Percentiles rank a stretch among this genome's conserved stretches.
phyloP scores from a whole-genome alignment of 306 rosid genomes.

The Pterocarpus macrocarpus region DNA sequence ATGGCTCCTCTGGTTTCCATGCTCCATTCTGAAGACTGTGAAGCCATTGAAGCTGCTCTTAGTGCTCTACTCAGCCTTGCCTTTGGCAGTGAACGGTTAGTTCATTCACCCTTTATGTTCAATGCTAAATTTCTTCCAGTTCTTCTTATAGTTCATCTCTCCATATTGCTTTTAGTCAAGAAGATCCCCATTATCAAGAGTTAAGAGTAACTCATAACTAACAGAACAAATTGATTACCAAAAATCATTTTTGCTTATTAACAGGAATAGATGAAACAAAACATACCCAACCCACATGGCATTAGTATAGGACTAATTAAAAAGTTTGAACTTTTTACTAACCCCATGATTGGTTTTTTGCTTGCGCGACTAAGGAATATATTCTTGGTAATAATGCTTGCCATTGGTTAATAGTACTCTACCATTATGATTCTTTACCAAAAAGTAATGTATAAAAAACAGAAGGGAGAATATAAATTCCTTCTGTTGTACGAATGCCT shows the following conservation, averaged over 20 bases:
- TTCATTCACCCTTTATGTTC: constrained; percentile 39
- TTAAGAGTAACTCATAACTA: neutral
- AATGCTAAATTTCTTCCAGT: neutral
- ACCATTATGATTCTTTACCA: constrained; percentile 51
- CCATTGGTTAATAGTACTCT: constrained; percentile 40
- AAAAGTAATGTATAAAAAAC: constrained; percentile 43
- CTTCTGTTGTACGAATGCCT: constrained; percentile 50
- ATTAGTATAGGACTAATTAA: constrained; percentile 14
- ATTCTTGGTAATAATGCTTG: constrained; percentile 54
- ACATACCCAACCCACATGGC: constrained; percentile 1
- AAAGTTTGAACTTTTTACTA: constrained; percentile 46
- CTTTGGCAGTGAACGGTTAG: constrained; percentile 89
- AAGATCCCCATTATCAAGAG: neutral
- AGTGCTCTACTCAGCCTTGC: constrained; percentile 77
- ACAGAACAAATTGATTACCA: constrained; percentile 25
- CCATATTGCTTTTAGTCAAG: neutral
- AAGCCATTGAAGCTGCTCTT: constrained; percentile 76
- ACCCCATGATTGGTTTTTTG: constrained; percentile 40
- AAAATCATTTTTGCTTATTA: neutral
- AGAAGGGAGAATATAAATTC: constrained; percentile 37
- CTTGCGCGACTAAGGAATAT: constrained; percentile 60
- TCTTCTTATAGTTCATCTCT: constrained; percentile 22
- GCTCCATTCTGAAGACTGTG: constrained; percentile 68
- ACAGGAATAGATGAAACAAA: constrained; percentile 12
- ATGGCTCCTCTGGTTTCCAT: constrained; percentile 73